phyloP scores from a whole-genome alignment of 2,329 filamentous ascomycete genomes.

The Sclerotinia subarctica region DNA sequence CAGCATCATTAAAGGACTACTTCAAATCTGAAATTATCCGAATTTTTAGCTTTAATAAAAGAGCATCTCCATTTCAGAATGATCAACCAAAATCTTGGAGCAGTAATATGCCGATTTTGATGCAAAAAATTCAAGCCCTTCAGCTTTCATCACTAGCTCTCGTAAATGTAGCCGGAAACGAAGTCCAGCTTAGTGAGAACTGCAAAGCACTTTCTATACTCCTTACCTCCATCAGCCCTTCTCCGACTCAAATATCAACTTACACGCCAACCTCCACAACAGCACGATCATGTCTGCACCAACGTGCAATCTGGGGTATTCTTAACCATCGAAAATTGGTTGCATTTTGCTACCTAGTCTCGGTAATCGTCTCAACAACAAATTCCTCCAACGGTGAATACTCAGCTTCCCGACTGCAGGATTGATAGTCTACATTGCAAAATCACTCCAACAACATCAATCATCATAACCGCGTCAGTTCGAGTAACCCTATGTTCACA shows the following conservation, averaged over 20 bases:
- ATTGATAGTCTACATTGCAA: too few relatives aligned
- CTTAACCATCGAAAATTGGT: not conserved
- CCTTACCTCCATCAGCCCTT: constrained; percentile 48
- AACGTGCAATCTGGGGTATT: not conserved
- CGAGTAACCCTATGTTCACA: constrained; percentile 50
- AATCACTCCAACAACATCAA: constrained; percentile 23
- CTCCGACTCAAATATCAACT: constrained; percentile 59
- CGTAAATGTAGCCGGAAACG: constrained; percentile 44
- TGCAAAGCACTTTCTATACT: constrained; percentile 58
- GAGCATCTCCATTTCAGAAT: too few relatives aligned
- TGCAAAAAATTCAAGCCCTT: not conserved
- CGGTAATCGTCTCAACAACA: constrained; percentile 47
- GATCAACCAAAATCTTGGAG: not conserved
- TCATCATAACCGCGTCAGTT: constrained; percentile 60
- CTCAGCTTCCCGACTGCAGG: too few relatives aligned
- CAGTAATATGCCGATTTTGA: too few relatives aligned
- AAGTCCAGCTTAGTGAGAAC: constrained; percentile 61
- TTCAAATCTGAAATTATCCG: too few relatives aligned
- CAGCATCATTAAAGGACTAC: too few relatives aligned
- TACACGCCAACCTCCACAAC: constrained; percentile 46
- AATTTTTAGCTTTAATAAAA: too few relatives aligned
- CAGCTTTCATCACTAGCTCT: constrained; percentile 4
- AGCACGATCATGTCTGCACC: constrained; percentile 15
- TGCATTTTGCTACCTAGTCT: not conserved
- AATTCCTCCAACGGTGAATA: too few relatives aligned